Conservation (phyloP, 768 basidiomycete species). For the Leccinum rimulosum region DNA sequence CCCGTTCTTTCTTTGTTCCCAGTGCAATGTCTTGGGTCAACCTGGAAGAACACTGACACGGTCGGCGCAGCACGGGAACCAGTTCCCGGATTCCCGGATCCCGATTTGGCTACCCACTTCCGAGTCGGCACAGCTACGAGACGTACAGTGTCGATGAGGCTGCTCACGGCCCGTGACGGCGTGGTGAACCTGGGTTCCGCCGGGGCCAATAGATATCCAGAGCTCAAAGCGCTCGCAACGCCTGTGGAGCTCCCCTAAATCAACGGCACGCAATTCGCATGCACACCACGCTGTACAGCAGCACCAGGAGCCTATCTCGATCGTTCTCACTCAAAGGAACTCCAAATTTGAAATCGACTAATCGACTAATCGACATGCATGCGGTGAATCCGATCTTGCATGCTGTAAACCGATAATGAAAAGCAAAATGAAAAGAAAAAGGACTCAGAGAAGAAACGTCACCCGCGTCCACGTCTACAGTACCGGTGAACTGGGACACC, state of each 20-base stretch:
- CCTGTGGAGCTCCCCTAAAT: neutral
- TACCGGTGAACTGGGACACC: neutral
- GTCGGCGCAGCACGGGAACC: neutral
- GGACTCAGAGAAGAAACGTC: neutral
- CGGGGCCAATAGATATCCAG: neutral
- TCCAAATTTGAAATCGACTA: neutral
- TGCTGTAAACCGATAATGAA: neutral
- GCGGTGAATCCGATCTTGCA: neutral
- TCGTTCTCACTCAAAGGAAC: neutral
- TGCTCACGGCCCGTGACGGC: too few species aligned
- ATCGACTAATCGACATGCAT: neutral
- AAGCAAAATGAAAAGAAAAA: neutral
- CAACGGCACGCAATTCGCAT: neutral
- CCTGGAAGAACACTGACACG: neutral
- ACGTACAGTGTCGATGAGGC: neutral
- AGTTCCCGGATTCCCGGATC: neutral
- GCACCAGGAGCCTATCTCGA: neutral
- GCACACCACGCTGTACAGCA: neutral
- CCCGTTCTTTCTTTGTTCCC: neutral
- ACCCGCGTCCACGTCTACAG: neutral
- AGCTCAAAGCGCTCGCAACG: neutral
- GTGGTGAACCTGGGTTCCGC: neutral
- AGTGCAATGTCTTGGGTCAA: neutral
- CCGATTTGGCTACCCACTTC: neutral
- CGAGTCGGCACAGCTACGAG: neutral